These are phyloP conservation scores for Beauveria medogensis DNA, from an alignment of 2,329 filamentous ascomycete species.

Conservation along the genomic window DNA sequence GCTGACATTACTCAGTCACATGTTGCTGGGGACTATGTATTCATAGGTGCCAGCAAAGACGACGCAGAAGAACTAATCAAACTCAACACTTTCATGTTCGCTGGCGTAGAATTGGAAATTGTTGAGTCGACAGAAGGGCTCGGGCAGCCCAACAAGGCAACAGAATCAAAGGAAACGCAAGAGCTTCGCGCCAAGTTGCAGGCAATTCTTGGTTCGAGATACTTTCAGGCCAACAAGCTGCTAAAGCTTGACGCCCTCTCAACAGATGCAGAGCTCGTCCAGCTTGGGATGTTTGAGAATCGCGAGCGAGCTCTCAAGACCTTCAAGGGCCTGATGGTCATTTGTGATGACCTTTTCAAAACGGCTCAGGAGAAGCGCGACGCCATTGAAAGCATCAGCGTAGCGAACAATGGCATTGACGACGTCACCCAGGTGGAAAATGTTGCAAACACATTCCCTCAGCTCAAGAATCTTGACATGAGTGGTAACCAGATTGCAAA, in stretches of 20 bases:
- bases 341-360: slow-evolving; percentile 73
- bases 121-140: slow-evolving; percentile 38
- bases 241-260: slow-evolving; percentile 75
- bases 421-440: slow-evolving; percentile 65
- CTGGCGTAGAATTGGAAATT: slow-evolving; percentile 53
- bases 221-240: slow-evolving; percentile 62
- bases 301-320: slow-evolving; percentile 72
- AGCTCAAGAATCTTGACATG: slow-evolving; percentile 81
- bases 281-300: slow-evolving; percentile 67
- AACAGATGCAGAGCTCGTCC: slow-evolving; percentile 61
- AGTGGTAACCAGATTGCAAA: slow-evolving; percentile 72
- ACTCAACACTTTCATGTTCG: slow-evolving; percentile 61
- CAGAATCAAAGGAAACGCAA: slow-evolving; percentile 43
- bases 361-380: slow-evolving; percentile 63
- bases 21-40: slow-evolving; percentile 59
- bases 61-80: slow-evolving; percentile 58
- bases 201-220: slow-evolving; percentile 65
- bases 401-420: slow-evolving; percentile 71
- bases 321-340: slow-evolving; percentile 83
- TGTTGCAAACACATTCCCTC: slow-evolving; percentile 71
- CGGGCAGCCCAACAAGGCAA: slow-evolving; percentile 26
- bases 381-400: slow-evolving; percentile 71
- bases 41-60: slow-evolving; percentile 57
- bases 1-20: slow-evolving; percentile 67
- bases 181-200: slow-evolving; percentile 63